Conservation (phyloP, 768 basidiomycete genomes). For the Sarcomyxa edulis region DNA sequence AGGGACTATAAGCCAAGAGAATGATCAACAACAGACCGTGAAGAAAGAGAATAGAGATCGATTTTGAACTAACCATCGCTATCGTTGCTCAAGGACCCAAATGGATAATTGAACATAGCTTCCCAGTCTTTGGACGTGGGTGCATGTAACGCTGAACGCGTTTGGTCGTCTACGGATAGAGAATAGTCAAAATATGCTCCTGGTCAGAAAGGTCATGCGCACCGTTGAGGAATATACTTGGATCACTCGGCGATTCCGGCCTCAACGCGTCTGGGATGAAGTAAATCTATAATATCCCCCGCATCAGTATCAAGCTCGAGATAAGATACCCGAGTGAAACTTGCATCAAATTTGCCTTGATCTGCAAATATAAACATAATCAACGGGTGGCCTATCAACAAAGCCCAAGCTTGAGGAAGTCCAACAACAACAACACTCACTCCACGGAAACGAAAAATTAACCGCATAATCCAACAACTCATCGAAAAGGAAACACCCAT, state of each 20-base stretch:
- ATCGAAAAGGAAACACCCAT: slow-evolving; percentile 58
- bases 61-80: neutral
- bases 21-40: neutral
- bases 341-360: slow-evolving; percentile 23
- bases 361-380: neutral
- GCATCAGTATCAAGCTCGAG: neutral
- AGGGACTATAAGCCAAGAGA: neutral
- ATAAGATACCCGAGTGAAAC: too few relatives aligned
- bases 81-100: slow-evolving; percentile 1
- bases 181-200: neutral
- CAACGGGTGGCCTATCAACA: neutral
- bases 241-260: slow-evolving; percentile 46
- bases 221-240: slow-evolving; percentile 58
- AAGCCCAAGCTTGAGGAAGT: too few relatives aligned
- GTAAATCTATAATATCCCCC: slow-evolving; percentile 33
- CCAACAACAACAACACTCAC: slow-evolving; percentile 17
- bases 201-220: slow-evolving; percentile 8
- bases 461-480: slow-evolving; percentile 67
- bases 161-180: slow-evolving; percentile 33
- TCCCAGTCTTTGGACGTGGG: slow-evolving; percentile 52
- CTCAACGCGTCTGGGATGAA: slow-evolving; percentile 51
- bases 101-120: slow-evolving; percentile 22
- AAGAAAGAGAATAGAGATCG: neutral
- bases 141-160: slow-evolving; percentile 59
- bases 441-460: slow-evolving; percentile 67